phyloP scores from a whole-genome alignment of 768 basidiomycete genomes.

The Lactifluus hygrophoroides region DNA sequence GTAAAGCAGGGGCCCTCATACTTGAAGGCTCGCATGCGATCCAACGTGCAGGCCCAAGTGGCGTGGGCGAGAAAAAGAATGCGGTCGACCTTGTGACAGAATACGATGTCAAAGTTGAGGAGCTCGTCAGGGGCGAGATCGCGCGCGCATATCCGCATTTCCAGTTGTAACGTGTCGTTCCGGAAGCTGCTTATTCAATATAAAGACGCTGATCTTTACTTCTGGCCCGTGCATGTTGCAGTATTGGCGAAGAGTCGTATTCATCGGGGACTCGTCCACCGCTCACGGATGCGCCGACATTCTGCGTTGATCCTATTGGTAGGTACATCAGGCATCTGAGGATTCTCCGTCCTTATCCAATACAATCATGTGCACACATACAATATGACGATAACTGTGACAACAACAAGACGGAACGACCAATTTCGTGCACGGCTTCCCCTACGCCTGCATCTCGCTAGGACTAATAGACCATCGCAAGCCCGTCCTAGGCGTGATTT shows the following conservation, averaged over 20 bases:
- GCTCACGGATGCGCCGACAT: conserved; percentile 84
- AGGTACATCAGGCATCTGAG: too few species aligned
- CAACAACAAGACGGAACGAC: conserved; percentile 90
- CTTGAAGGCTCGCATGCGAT: conserved; percentile 71
- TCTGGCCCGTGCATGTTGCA: conserved; percentile 28
- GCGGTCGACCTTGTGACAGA: conserved; percentile 92
- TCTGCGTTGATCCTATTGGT: conserved; percentile 95
- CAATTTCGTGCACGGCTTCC: conserved; percentile 81
- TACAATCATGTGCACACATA: too few species aligned
- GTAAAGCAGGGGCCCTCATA: conserved; percentile 66
- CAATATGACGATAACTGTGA: too few species aligned
- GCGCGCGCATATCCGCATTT: conserved; percentile 60
- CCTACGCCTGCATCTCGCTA: conserved; percentile 83
- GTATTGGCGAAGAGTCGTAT: conserved; percentile 93
- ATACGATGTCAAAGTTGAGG: conserved; percentile 88
- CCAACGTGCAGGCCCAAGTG: conserved; percentile 40
- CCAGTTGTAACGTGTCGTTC: conserved; percentile 48
- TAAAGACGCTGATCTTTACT: too few species aligned
- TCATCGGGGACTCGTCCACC: conserved; percentile 60
- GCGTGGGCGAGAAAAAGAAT: conserved; percentile 82
- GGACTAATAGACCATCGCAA: conserved; percentile 76
- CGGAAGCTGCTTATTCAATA: too few species aligned
- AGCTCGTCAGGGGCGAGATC: conserved; percentile 67
- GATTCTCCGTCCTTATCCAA: too few species aligned
- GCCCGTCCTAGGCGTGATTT: conserved; percentile 38